Evolutionary conservation across 164 flowering plant genomes (phyloP), one percentile per base, ranked within the genome.

Genomic region (Chloranthus sessilifolius): DNA sequence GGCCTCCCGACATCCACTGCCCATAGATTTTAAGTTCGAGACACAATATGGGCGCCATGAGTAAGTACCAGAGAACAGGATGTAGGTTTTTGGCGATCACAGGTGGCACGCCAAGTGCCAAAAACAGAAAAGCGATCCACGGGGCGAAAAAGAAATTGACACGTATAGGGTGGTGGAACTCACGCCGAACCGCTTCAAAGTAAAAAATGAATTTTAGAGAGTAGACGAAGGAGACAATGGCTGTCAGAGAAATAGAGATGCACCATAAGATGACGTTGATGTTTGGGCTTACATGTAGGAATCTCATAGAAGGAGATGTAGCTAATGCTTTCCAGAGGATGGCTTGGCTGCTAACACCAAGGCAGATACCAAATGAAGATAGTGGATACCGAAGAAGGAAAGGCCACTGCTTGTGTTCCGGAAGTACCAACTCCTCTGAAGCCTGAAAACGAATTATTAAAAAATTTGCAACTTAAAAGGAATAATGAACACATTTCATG

Each of bases 121-220:
- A 47, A 65, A 88, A 81, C 42, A 88, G 55, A 11, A 70, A 69
- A 24, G 88, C 60, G 44, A 91, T 78, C 75, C 78, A 82, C 7
- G 95, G 98, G 53, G 98, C 92, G 43, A 91, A 88, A 70, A 91
- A 88, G 85, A 80, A 88, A 73, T 91, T 91, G 59, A 82, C 78
- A 20, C 98, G 83, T 24, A 91, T 62, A 0, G 92, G 92, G 48
- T 85, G 98, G 67, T 77, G 76, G 56, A 74, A 91, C 62, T 91
- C 96, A 12, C 94, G 80, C 1, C 88, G 76, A 56, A 91, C 94
- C 1, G 88, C 94, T 56, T 88, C 96, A 38, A 85, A 88, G 74
- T 76, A 82, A 52, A 88, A 72, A 2, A 81, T 60, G 23, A 79
- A 3, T 66, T 83, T 85, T 27, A 80, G 69, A 38, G 62, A 28